These are phyloP conservation scores for Paramarasmius palmivorus DNA, from an alignment of 1,284 basidiomycete genomes.

Conservation along the genomic window DNA sequence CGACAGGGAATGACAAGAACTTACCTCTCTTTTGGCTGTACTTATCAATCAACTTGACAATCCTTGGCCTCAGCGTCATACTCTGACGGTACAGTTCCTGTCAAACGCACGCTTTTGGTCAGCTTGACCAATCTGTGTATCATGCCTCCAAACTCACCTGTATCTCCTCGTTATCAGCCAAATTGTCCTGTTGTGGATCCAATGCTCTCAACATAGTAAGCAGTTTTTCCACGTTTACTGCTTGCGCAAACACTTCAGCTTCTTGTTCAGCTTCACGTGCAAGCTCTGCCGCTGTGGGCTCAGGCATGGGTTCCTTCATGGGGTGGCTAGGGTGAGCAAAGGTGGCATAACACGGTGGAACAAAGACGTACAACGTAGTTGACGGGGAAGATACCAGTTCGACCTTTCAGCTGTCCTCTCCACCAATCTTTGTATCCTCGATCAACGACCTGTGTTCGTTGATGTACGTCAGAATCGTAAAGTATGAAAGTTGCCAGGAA, in stretches of 20 bases:
- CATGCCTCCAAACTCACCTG: too few relatives aligned
- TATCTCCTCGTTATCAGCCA: slow-evolving; percentile 94
- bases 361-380: slow-evolving; percentile 79
- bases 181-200: slow-evolving; percentile 67
- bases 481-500: not conserved
- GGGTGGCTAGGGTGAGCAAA: slow-evolving; percentile 27
- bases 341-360: slow-evolving; percentile 8
- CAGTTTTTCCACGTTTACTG: slow-evolving; percentile 86
- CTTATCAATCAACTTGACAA: slow-evolving; percentile 95
- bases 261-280: slow-evolving; percentile 88
- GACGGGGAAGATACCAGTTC: slow-evolving; percentile 97
- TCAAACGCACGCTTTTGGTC: not conserved
- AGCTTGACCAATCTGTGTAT: slow-evolving; percentile 1
- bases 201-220: slow-evolving; percentile 79
- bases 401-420: slow-evolving; percentile 90
- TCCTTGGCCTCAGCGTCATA: slow-evolving; percentile 90
- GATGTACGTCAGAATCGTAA: slow-evolving; percentile 35
- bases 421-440: slow-evolving; percentile 98
- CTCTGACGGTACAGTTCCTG: slow-evolving; percentile 90
- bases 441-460: slow-evolving; percentile 91
- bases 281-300: slow-evolving; percentile 79
- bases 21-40: slow-evolving; percentile 92
- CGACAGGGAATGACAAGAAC: slow-evolving; percentile 12
- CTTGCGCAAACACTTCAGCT: slow-evolving; percentile 82
- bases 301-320: slow-evolving; percentile 77